A percentile compares a stretch with the other conserved stretches of the same genome.
phyloP scores from a whole-genome alignment of 1,284 basidiomycete genomes.

The Cerrena zonata region DNA sequence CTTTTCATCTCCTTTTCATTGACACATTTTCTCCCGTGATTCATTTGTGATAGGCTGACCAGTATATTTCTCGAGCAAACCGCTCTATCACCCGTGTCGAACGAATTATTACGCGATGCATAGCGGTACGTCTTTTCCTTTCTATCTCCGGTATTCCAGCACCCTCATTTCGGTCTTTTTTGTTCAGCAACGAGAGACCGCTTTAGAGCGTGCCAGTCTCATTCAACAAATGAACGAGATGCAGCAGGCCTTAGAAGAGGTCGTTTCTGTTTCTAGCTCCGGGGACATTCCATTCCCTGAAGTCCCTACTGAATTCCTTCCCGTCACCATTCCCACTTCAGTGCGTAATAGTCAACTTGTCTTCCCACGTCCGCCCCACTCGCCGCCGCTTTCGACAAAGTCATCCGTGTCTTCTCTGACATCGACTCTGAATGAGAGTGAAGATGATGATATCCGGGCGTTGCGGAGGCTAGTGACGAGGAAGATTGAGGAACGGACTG shows the following conservation, averaged over 20 bases:
- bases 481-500: slow-evolving; percentile 54
- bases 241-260: slow-evolving; percentile 3
- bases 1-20: neutral
- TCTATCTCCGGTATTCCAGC: slow-evolving; percentile 1
- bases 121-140: slow-evolving; percentile 38
- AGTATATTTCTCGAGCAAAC: slow-evolving; percentile 45
- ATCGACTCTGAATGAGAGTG: slow-evolving; percentile 34
- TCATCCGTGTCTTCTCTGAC: slow-evolving; percentile 27
- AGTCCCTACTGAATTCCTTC: slow-evolving; percentile 19
- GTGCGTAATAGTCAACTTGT: slow-evolving; percentile 14
- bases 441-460: slow-evolving; percentile 54
- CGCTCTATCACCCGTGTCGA: slow-evolving; percentile 48
- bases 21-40: too few species aligned
- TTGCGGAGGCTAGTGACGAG: slow-evolving; percentile 55
- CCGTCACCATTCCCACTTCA: slow-evolving; percentile 17
- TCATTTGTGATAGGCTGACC: slow-evolving; percentile 34
- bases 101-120: slow-evolving; percentile 30
- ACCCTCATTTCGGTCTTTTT: neutral
- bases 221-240: slow-evolving; percentile 11
- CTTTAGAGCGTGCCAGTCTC: slow-evolving; percentile 18
- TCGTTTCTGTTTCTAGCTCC: neutral
- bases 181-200: slow-evolving; percentile 20
- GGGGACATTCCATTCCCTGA: neutral
- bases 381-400: slow-evolving; percentile 16
- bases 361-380: slow-evolving; percentile 14